Conservation (phyloP, 306 rosid genomes). For the Quercus suber region DNA sequence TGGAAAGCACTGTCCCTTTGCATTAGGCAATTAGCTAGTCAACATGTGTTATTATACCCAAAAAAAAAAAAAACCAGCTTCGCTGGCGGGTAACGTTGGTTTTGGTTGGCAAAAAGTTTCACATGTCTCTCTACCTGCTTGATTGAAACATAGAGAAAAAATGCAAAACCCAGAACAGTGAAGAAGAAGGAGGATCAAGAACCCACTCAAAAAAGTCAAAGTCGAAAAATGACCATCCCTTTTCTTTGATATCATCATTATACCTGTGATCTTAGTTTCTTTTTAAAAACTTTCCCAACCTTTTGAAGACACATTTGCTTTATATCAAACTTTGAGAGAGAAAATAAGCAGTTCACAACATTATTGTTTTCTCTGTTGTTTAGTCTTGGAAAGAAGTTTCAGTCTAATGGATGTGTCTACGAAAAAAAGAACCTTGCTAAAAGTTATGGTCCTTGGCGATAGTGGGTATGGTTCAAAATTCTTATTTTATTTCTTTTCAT, state of each 20-base stretch:
- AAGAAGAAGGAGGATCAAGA: slow-evolving; percentile 36
- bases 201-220: slow-evolving; percentile 8
- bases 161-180: background rate
- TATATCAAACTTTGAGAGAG: background rate
- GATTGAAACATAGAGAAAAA: slow-evolving; percentile 30
- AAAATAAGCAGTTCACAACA: background rate
- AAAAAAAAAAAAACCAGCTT: slow-evolving; percentile 11
- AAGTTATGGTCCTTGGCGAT: slow-evolving; percentile 90
- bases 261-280: background rate
- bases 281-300: background rate
- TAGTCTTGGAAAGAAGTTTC: background rate
- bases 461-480: slow-evolving; percentile 60
- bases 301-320: background rate
- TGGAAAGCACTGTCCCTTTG: slow-evolving; percentile 34
- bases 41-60: background rate
- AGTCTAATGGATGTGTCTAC: slow-evolving; percentile 51
- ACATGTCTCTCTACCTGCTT: slow-evolving; percentile 37
- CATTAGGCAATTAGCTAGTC: too few species aligned
- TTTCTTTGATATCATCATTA: slow-evolving; percentile 7
- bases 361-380: background rate
- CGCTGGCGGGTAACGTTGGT: slow-evolving; percentile 57
- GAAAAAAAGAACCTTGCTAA: slow-evolving; percentile 62
- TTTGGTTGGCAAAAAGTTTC: slow-evolving; percentile 53
- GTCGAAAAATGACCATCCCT: slow-evolving; percentile 18
- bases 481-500: background rate